Percentiles rank a stretch among this genome's conserved stretches.
phyloP scores from a whole-genome alignment of 2,329 filamentous ascomycete genomes.

The Fusarium piperis region DNA sequence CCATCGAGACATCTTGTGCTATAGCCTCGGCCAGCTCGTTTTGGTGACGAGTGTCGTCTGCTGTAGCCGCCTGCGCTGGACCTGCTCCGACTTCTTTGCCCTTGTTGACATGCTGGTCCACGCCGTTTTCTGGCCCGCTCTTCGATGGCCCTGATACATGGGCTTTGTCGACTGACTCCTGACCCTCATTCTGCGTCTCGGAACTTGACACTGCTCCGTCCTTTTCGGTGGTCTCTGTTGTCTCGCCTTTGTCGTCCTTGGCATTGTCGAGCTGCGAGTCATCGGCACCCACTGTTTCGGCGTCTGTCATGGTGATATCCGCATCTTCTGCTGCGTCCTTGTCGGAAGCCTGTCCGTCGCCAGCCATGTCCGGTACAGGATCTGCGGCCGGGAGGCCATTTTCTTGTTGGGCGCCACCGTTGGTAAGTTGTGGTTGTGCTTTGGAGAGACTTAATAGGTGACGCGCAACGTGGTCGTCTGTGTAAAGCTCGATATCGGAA shows the following conservation, averaged over 20 bases:
- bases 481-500: conserved; percentile 65
- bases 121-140: conserved; percentile 10
- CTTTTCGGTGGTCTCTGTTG: conserved; percentile 15
- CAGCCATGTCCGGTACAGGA: conserved; percentile 1
- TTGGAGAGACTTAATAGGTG: conserved; percentile 47
- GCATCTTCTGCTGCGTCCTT: conserved; percentile 31
- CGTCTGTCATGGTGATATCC: conserved; percentile 47
- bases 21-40: conserved; percentile 18
- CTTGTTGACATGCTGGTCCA: background rate
- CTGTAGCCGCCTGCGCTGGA: background rate
- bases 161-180: background rate
- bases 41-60: conserved; percentile 3
- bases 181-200: conserved; percentile 21
- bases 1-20: conserved; percentile 2
- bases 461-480: conserved; percentile 56
- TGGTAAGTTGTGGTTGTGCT: conserved; percentile 28
- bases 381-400: conserved; percentile 12
- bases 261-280: conserved; percentile 26
- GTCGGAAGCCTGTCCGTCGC: conserved; percentile 8
- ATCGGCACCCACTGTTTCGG: conserved; percentile 32
- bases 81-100: background rate
- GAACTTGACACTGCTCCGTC: background rate
- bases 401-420: conserved; percentile 36
- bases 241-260: conserved; percentile 11
- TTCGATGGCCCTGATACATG: background rate